Conservation (phyloP, 108 stramenopile genomes). For the Pseudonitzschia multistriata region DNA sequence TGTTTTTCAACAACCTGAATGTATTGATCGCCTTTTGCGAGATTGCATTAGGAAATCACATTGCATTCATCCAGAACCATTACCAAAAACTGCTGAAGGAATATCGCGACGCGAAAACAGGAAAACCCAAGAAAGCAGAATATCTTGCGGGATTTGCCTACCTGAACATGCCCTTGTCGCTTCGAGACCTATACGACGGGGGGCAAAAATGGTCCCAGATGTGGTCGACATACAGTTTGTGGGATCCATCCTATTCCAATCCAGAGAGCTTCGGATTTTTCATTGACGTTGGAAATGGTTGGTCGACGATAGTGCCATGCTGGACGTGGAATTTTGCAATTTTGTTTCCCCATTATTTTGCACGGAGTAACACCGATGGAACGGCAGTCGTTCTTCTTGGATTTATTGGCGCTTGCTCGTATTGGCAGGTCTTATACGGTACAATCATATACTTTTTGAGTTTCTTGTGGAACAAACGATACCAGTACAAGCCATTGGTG, state of each 20-base stretch:
- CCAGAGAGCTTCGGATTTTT: slow-evolving; percentile 85
- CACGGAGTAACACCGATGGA: slow-evolving; percentile 17
- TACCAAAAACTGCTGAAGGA: slow-evolving; percentile 48
- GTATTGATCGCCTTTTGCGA: slow-evolving; percentile 78
- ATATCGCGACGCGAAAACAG: slow-evolving; percentile 33
- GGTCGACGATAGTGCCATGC: slow-evolving; percentile 74
- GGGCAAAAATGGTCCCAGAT: slow-evolving; percentile 57
- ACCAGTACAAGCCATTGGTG: slow-evolving; percentile 43
- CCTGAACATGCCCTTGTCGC: slow-evolving; percentile 56
- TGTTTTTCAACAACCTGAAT: slow-evolving; percentile 84
- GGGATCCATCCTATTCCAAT: slow-evolving; percentile 84
- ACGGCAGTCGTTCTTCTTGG: slow-evolving; percentile 44
- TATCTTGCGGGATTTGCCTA: slow-evolving; percentile 46
- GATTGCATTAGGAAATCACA: slow-evolving; percentile 63
- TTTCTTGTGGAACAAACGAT: slow-evolving; percentile 66
- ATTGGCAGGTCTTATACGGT: slow-evolving; percentile 84
- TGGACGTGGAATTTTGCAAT: slow-evolving; percentile 71
- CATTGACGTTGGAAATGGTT: slow-evolving; percentile 84
- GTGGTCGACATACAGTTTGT: slow-evolving; percentile 83
- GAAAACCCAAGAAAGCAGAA: slow-evolving; percentile 42
- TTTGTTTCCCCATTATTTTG: slow-evolving; percentile 35
- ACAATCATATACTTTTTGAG: slow-evolving; percentile 74
- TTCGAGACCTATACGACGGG: slow-evolving; percentile 44
- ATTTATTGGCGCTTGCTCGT: slow-evolving; percentile 57
- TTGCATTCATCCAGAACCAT: slow-evolving; percentile 57